Percentiles rank a stretch among this genome's conserved stretches.
Evolutionary conservation across 2,329 filamentous ascomycete species (phyloP).

Genomic region (Catunica adiposa): DNA sequence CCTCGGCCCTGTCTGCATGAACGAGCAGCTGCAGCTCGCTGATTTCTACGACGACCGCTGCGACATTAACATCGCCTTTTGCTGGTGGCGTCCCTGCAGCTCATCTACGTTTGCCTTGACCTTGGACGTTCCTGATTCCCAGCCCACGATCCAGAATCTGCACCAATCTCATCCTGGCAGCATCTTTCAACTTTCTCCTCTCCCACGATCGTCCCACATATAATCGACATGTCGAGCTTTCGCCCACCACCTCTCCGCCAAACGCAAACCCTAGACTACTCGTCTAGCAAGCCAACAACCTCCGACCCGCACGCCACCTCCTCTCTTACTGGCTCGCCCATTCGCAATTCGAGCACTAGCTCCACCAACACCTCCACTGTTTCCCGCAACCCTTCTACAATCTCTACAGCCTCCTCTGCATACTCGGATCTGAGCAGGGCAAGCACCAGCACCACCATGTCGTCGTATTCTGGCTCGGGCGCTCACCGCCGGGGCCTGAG

Average conservation of each 20-base stretch:
- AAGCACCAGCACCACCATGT: constrained; percentile 48
- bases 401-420: constrained; percentile 52
- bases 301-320: constrained; percentile 13
- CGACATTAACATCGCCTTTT: no score
- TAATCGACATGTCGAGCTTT: constrained; percentile 25
- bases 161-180: not conserved
- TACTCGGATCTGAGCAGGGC: constrained; percentile 43
- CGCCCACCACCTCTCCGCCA: constrained; percentile 19
- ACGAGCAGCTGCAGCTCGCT: no score
- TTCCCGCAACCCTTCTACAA: constrained; percentile 50
- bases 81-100: no score
- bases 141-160: no score
- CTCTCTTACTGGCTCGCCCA: constrained; percentile 4
- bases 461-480: constrained; percentile 29
- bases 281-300: constrained; percentile 20
- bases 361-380: constrained; percentile 18
- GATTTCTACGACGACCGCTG: no score
- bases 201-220: not conserved
- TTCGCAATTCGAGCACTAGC: constrained; percentile 1
- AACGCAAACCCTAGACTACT: constrained; percentile 21
- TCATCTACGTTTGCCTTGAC: no score
- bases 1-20: not conserved
- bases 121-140: no score
- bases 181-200: not conserved
- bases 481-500: constrained; percentile 63